Evolutionary conservation across 164 flowering plant species (phyloP).

Genomic region (Magnolia officinalis): DNA sequence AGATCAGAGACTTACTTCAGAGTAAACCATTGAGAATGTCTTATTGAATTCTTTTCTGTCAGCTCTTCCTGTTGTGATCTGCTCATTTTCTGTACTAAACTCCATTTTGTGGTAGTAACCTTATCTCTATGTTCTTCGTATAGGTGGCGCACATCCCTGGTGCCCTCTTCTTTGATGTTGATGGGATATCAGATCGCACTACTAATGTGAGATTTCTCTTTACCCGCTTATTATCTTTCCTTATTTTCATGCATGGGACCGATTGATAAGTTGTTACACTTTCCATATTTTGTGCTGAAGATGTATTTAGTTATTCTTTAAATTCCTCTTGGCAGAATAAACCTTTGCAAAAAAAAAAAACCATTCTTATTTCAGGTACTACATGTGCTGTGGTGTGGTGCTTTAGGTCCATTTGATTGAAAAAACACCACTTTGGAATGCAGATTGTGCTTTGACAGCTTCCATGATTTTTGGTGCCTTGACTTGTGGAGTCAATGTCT

Average conservation of each 20-base stretch:
- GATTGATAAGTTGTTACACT: neutral
- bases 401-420: neutral
- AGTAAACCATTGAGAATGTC: no score
- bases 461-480: neutral
- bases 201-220: slow-evolving; percentile 60
- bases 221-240: neutral
- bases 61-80: neutral
- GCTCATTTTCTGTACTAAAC: neutral
- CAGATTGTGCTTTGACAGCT: neutral
- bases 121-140: slow-evolving; percentile 3
- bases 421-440: no score
- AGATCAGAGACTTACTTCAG: no score
- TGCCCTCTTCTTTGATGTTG: slow-evolving; percentile 93
- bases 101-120: neutral
- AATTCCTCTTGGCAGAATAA: neutral
- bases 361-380: neutral
- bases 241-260: neutral
- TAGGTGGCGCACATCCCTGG: slow-evolving; percentile 99
- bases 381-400: neutral
- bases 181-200: slow-evolving; percentile 81
- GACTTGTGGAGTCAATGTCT: neutral
- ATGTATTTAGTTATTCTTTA: neutral
- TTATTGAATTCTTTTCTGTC: neutral
- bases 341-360: neutral
- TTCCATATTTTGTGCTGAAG: neutral